Evolutionary conservation across 331 rosid species (phyloP), one percentile per base, ranked within the genome.

Genomic region (Quercus tomentella): DNA sequence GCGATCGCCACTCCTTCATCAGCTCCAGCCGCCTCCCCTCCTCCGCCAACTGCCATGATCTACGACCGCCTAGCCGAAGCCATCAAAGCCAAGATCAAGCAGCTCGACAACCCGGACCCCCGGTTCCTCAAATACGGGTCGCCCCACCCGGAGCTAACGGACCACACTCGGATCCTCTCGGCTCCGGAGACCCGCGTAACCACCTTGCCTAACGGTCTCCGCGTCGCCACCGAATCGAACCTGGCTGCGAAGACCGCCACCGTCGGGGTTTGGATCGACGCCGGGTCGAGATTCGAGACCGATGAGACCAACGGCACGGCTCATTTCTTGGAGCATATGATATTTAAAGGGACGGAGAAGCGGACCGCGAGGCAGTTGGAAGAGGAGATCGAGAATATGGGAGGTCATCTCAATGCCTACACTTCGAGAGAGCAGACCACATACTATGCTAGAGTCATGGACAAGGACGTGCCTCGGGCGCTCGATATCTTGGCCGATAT

Each of bases 351-450:
- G 20, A 94, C 98, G 0, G 89, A 86, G 81, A 77, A 81, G 76
- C 85, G 97, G 76, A 85, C 90, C 23, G 91, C 92, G 12, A 81
- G 89, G 25, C 82, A 85, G 61, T 85, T 94, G 2, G 96, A 94
- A 75, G 96, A 90, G 66, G 97, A 94, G 86, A 86, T 92, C 51
- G 98, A 94, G 92, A 94, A 94, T 81, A 92, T 92, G 97, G 97
- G 98, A 2, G 98, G 98, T 0, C 98, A 94, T 56, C 77, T 94
- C 75, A 95, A 92, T 73, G 98, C 98, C 0, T 92, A 94, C 84
- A 94, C 99, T 1, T 95, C 99, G 3, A 88, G 97, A 90, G 99
- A 95, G 56, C 98, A 93, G 68, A 95, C 99, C 0, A 93, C 97
- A 0, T 95, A 95, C 54, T 95, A 95, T 31, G 99, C 99, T 1